Percentiles rank a stretch among this genome's conserved stretches.
These are phyloP conservation scores for Rhododendron henanense DNA, from an alignment of 148 eudicot species.

Conservation along the genomic window DNA sequence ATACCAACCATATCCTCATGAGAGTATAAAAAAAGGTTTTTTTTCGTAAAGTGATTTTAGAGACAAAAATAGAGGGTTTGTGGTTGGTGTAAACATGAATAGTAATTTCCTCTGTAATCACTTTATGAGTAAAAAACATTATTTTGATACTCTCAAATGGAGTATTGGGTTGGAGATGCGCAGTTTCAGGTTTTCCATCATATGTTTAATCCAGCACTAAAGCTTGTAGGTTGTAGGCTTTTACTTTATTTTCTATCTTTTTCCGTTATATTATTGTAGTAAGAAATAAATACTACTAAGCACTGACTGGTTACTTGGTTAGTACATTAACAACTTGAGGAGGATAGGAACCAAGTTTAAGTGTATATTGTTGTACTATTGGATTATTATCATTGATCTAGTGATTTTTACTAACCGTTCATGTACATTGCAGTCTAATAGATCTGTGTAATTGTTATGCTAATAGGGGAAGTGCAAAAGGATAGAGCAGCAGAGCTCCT, in stretches of 20 bases:
- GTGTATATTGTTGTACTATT: neutral
- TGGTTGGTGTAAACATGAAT: neutral
- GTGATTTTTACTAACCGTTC: neutral
- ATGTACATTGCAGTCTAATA: neutral
- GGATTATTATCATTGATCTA: neutral
- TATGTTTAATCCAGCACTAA: neutral
- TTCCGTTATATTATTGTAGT: neutral
- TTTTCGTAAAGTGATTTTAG: neutral
- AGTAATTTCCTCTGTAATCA: neutral
- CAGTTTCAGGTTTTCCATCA: neutral
- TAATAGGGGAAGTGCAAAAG: slow-evolving; percentile 73
- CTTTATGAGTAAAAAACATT: neutral
- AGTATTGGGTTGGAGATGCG: neutral
- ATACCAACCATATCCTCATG: neutral
- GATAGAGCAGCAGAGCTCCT: slow-evolving; percentile 69
- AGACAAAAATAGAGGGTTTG: neutral
- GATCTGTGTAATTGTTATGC: slow-evolving; percentile 11
- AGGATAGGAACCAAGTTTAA: neutral
- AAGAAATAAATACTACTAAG: neutral
- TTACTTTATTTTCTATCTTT: neutral
- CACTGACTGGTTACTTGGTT: neutral
- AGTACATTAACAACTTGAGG: neutral
- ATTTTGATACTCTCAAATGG: neutral
- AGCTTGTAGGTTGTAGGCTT: neutral
- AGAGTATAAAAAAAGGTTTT: neutral